phyloP scores from a whole-genome alignment of 768 basidiomycete species.

The Amanita pallidorosea region DNA sequence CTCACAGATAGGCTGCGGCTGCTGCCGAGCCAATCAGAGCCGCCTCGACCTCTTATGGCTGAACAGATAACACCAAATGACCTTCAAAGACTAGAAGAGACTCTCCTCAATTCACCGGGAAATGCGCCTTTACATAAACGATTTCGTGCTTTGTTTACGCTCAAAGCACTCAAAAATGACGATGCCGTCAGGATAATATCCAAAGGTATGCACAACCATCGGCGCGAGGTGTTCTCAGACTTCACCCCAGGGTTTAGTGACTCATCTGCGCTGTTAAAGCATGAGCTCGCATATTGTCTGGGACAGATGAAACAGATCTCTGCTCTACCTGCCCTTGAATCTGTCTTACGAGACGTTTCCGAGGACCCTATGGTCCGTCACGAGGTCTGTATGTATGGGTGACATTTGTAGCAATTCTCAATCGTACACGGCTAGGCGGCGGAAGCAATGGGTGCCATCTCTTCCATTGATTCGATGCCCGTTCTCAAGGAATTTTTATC shows the following conservation, averaged over 20 bases:
- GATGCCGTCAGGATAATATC: conserved; percentile 80
- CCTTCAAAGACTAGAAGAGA: conserved; percentile 58
- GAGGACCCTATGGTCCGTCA: conserved; percentile 97
- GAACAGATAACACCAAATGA: conserved; percentile 34
- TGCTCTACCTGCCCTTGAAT: conserved; percentile 73
- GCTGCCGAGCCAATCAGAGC: no score
- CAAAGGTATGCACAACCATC: conserved; percentile 40
- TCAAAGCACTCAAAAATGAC: conserved; percentile 74
- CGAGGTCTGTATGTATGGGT: conserved; percentile 50
- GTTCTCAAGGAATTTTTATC: conserved; percentile 60
- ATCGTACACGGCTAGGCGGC: conserved; percentile 54
- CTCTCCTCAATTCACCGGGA: conserved; percentile 68
- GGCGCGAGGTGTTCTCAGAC: conserved; percentile 5
- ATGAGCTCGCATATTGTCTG: conserved; percentile 94
- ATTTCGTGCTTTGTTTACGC: conserved; percentile 85
- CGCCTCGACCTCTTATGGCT: conserved; percentile 20
- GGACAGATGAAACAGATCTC: conserved; percentile 74
- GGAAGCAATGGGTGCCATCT: conserved; percentile 97
- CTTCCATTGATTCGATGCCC: conserved; percentile 50
- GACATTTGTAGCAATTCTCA: not conserved
- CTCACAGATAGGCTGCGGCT: no score
- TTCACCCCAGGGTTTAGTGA: conserved; percentile 68
- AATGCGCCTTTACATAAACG: conserved; percentile 73
- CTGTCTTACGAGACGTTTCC: conserved; percentile 53
- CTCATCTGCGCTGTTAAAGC: conserved; percentile 84